Evolutionary conservation across 2,329 filamentous ascomycete species (phyloP).

Genomic region (Calycina marina): DNA sequence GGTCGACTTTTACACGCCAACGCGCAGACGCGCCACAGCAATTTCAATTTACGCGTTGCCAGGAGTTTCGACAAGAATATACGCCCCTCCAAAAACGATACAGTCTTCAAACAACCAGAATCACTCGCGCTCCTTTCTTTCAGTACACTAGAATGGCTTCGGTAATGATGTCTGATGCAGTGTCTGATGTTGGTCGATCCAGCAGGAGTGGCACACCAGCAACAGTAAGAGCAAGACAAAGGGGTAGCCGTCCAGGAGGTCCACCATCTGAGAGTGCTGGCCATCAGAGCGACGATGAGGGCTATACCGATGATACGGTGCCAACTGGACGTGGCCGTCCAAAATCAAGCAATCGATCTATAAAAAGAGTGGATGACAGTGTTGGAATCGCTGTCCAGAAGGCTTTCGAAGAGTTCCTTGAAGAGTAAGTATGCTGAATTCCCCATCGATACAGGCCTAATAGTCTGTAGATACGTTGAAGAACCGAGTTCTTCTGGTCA

Average conservation of each 20-base stretch:
- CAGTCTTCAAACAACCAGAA: too few species aligned
- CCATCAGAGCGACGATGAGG: slow-evolving; percentile 47
- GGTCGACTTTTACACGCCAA: slow-evolving; percentile 8
- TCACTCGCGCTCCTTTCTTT: too few species aligned
- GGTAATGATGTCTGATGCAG: slow-evolving; percentile 21
- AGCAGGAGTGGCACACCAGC: slow-evolving; percentile 17
- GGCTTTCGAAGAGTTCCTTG: slow-evolving; percentile 67
- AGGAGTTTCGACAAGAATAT: too few species aligned
- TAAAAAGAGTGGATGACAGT: slow-evolving; percentile 62
- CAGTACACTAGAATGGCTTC: slow-evolving; percentile 17
- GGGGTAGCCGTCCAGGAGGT: slow-evolving; percentile 20
- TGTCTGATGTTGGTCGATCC: slow-evolving; percentile 15
- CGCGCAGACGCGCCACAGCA: too few species aligned
- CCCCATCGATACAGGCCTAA: slow-evolving; percentile 6
- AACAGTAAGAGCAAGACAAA: slow-evolving; percentile 8
- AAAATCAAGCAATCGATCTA: slow-evolving; percentile 30
- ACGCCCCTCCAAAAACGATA: too few species aligned
- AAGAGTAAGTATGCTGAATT: slow-evolving; percentile 41
- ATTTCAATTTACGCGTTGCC: too few species aligned
- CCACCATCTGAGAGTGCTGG: slow-evolving; percentile 49
- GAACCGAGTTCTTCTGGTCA: slow-evolving; percentile 47
- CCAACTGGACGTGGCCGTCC: slow-evolving; percentile 34
- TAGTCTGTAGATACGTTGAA: slow-evolving; percentile 42
- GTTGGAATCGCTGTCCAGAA: slow-evolving; percentile 62
- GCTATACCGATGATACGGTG: slow-evolving; percentile 50